Conservation (phyloP, 306 rosid species). For the Trichosanthes cucumerina region DNA sequence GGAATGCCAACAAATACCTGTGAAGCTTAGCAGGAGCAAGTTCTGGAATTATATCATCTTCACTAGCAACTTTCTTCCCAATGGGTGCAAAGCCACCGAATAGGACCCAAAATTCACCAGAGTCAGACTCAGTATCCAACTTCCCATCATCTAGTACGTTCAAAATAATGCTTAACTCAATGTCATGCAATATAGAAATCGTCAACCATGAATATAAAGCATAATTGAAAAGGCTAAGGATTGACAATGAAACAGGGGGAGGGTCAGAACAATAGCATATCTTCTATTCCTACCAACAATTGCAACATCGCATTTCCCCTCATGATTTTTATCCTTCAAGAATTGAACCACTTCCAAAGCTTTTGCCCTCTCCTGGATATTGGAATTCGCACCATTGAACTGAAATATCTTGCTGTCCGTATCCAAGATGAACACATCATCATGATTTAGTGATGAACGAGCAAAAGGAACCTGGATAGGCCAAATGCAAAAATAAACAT, state of each 20-base stretch:
- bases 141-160: slow-evolving; percentile 82
- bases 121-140: slow-evolving; percentile 96
- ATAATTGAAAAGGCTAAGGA: slow-evolving; percentile 2
- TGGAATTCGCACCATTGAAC: slow-evolving; percentile 96
- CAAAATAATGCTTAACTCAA: slow-evolving; percentile 10
- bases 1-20: slow-evolving; percentile 31
- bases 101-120: slow-evolving; percentile 99
- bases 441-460: slow-evolving; percentile 91
- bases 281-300: slow-evolving; percentile 65
- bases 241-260: background rate
- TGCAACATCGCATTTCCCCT: slow-evolving; percentile 81
- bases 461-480: slow-evolving; percentile 81
- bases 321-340: slow-evolving; percentile 90
- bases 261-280: background rate
- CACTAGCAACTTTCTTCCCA: slow-evolving; percentile 72
- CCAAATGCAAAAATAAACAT: slow-evolving; percentile 16
- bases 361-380: slow-evolving; percentile 97
- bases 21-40: slow-evolving; percentile 71
- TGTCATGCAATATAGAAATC: background rate
- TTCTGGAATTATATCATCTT: slow-evolving; percentile 87
- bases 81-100: slow-evolving; percentile 99
- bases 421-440: slow-evolving; percentile 94
- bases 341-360: slow-evolving; percentile 91
- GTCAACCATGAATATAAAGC: slow-evolving; percentile 17
- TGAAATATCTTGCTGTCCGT: slow-evolving; percentile 74